Conservation (phyloP, 2,329 filamentous ascomycete genomes). For the Aspergillus flavus region DNA sequence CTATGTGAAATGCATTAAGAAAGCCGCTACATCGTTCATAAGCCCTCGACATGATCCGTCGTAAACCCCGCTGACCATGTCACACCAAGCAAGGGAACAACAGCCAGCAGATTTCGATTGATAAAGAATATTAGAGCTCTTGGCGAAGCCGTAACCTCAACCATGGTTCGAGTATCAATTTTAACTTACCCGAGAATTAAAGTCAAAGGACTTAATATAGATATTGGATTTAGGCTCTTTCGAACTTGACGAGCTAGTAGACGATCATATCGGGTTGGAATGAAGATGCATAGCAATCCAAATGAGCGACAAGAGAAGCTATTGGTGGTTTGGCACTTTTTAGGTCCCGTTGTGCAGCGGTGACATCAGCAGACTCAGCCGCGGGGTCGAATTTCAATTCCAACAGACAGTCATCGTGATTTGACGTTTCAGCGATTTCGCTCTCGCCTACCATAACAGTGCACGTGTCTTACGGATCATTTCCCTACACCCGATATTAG, state of each 20-base stretch:
- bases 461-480: constrained; percentile 3
- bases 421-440: not conserved
- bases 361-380: constrained; percentile 35
- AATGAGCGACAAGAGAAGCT: too few relatives aligned
- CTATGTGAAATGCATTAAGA: not conserved
- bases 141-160: not conserved
- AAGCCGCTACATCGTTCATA: not conserved
- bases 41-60: not conserved
- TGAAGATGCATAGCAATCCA: not conserved
- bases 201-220: not conserved
- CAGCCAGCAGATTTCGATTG: not conserved
- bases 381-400: constrained; percentile 23
- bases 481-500: not conserved
- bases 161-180: not conserved
- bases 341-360: constrained; percentile 49
- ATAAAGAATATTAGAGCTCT: not conserved
- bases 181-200: not conserved
- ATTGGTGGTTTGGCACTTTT: constrained; percentile 1
- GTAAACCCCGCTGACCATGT: not conserved
- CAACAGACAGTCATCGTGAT: not conserved
- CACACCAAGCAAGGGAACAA: not conserved
- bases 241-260: not conserved
- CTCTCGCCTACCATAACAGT: not conserved
- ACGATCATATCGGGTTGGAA: not conserved
- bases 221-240: too few relatives aligned